These are phyloP conservation scores for Microcera coccophila DNA, from an alignment of 2,329 filamentous ascomycete species.

Conservation along the genomic window DNA sequence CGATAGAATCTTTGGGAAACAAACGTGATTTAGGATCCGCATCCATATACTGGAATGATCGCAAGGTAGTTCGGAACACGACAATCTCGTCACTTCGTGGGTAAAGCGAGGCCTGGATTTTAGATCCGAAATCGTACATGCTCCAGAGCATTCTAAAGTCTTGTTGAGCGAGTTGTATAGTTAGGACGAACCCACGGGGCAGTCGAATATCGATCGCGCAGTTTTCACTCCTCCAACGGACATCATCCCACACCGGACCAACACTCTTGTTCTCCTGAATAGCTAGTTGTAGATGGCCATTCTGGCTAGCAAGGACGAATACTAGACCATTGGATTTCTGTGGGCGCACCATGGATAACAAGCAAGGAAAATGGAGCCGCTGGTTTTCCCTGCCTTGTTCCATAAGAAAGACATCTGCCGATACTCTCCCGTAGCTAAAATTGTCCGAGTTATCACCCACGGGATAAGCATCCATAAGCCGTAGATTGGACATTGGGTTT, in stretches of 20 bases:
- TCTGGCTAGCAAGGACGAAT: conserved; percentile 75
- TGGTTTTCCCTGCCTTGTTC: conserved; percentile 68
- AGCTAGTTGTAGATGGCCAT: conserved; percentile 68
- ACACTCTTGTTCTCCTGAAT: conserved; percentile 65
- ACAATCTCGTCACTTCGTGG: conserved; percentile 66
- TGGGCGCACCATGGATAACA: conserved; percentile 70
- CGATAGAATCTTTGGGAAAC: conserved; percentile 72
- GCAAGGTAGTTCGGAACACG: conserved; percentile 65
- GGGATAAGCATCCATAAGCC: conserved; percentile 66
- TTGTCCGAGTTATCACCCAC: conserved; percentile 68
- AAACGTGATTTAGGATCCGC: conserved; percentile 62
- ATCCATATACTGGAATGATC: conserved; percentile 78
- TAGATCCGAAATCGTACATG: conserved; percentile 79
- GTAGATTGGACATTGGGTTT: conserved; percentile 44
- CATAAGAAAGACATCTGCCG: conserved; percentile 69
- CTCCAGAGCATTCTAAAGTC: conserved; percentile 77
- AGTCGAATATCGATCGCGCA: conserved; percentile 65
- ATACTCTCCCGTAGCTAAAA: conserved; percentile 77
- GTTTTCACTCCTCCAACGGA: conserved; percentile 70
- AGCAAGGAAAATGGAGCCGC: conserved; percentile 65
- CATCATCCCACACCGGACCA: conserved; percentile 75
- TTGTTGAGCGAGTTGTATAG: conserved; percentile 66
- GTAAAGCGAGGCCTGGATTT: conserved; percentile 67
- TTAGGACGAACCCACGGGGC: conserved; percentile 70
- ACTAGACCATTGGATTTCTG: conserved; percentile 66